Percentiles rank a stretch among this genome's conserved stretches.
Evolutionary conservation across 352 stramenopile genomes (phyloP).

Genomic region (Pythium guiyangense): DNA sequence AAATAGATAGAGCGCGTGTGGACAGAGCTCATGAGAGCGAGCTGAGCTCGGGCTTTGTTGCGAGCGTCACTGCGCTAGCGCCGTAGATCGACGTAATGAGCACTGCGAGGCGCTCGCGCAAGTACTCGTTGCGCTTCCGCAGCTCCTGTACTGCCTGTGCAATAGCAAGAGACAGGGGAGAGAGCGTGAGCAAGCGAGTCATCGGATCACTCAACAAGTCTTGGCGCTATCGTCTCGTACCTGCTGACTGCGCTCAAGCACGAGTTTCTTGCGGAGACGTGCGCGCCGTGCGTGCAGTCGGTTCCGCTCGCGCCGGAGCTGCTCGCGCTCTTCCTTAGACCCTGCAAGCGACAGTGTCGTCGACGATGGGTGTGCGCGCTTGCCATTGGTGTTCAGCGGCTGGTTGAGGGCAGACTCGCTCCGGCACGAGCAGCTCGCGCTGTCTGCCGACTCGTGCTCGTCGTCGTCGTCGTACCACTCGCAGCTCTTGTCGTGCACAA

Average conservation of each 20-base stretch:
- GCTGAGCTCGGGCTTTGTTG: neutral
- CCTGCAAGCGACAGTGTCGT: slow-evolving; percentile 24
- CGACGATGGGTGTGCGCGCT: slow-evolving; percentile 25
- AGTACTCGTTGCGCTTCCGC: slow-evolving; percentile 54
- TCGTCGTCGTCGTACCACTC: slow-evolving; percentile 25
- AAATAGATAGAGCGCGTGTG: neutral
- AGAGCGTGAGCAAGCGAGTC: slow-evolving; percentile 4
- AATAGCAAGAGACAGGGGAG: neutral
- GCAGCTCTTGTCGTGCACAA: slow-evolving; percentile 39
- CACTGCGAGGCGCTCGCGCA: slow-evolving; percentile 48
- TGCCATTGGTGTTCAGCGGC: slow-evolving; percentile 28
- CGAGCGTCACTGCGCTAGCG: slow-evolving; percentile 1
- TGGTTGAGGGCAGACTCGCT: slow-evolving; percentile 16
- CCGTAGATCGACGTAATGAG: slow-evolving; percentile 70
- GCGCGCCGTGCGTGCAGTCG: slow-evolving; percentile 65
- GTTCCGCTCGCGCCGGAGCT: slow-evolving; percentile 69
- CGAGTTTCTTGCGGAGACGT: slow-evolving; percentile 74
- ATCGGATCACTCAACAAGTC: no score
- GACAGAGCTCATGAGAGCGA: neutral
- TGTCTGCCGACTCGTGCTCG: slow-evolving; percentile 12
- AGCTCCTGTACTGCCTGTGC: slow-evolving; percentile 55
- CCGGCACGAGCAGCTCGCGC: slow-evolving; percentile 13
- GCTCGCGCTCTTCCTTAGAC: slow-evolving; percentile 70
- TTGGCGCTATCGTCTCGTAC: no score
- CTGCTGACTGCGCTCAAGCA: slow-evolving; percentile 74